Evolutionary conservation across 2,329 filamentous ascomycete genomes (phyloP).

Genomic region (Aureobasidium subglaciale): DNA sequence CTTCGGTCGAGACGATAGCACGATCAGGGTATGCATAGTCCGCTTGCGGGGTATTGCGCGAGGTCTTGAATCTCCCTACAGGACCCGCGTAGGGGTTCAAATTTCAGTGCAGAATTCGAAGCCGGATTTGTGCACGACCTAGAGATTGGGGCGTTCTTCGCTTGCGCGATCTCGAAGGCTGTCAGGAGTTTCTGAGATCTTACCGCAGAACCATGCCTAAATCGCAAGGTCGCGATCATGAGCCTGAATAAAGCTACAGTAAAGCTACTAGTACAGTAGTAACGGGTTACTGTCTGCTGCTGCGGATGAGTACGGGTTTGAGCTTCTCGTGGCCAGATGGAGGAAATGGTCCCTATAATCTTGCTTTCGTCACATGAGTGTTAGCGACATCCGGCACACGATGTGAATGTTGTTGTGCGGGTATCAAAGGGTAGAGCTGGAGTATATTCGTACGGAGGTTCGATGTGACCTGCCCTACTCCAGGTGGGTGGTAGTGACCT

Average conservation of each 20-base stretch:
- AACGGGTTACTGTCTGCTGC: not conserved
- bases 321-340: not conserved
- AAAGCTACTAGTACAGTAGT: too few species aligned
- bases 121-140: too few species aligned
- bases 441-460: too few species aligned
- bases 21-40: not conserved
- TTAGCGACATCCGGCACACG: not conserved
- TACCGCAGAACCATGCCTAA: not conserved
- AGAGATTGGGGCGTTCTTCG: too few species aligned
- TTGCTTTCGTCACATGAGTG: not conserved
- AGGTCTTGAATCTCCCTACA: too few species aligned
- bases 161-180: too few species aligned
- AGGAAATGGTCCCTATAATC: constrained; percentile 3
- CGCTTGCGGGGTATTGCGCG: not conserved
- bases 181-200: too few species aligned
- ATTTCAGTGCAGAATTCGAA: too few species aligned
- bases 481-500: too few species aligned
- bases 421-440: not conserved
- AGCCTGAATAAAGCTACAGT: too few species aligned
- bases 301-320: not conserved
- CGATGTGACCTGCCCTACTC: too few species aligned
- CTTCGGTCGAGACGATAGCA: not conserved
- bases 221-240: not conserved
- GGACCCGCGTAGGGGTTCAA: too few species aligned
- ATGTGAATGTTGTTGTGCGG: not conserved